A percentile compares a stretch with the other conserved stretches of the same genome.
Conservation (phyloP, 176 grass and related monocot genomes). For the Oryza longistaminata region DNA sequence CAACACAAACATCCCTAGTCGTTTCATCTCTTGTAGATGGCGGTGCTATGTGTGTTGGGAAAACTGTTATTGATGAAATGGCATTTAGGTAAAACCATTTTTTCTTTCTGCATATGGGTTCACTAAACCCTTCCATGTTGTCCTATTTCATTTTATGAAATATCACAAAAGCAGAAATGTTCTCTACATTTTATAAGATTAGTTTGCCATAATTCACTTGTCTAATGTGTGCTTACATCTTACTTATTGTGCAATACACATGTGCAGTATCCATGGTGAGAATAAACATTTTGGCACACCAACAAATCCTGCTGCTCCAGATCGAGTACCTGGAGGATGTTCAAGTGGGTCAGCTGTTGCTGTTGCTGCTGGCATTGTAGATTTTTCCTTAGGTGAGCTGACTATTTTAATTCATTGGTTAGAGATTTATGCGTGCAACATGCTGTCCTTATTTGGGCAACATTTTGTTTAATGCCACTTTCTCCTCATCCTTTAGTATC, state of each 20-base stretch:
- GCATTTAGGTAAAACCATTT: constrained; percentile 69
- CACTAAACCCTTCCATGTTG: neutral
- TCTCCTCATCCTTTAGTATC: neutral
- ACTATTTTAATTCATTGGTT: neutral
- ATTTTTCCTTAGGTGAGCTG: constrained; percentile 92
- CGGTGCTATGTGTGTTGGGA: constrained; percentile 88
- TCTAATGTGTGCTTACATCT: constrained; percentile 23
- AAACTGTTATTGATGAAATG: constrained; percentile 94
- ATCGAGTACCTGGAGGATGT: constrained; percentile 83
- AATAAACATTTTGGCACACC: constrained; percentile 90
- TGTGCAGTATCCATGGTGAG: constrained; percentile 80
- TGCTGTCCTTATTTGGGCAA: constrained; percentile 4
- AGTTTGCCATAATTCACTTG: neutral
- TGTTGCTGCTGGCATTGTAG: constrained; percentile 82
- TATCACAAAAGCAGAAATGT: neutral
- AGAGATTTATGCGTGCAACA: neutral
- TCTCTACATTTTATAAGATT: constrained; percentile 11
- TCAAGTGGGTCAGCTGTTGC: constrained; percentile 96
- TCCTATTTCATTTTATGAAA: neutral
- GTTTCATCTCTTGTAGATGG: constrained; percentile 75
- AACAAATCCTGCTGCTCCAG: constrained; percentile 63
- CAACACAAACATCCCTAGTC: constrained; percentile 58
- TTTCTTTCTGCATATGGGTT: neutral
- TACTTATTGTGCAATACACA: constrained; percentile 17
- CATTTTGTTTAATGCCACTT: constrained; percentile 9